These are phyloP conservation scores for Penicillium pancosmium DNA, from an alignment of 495 filamentous ascomycete genomes.

Conservation along the genomic window DNA sequence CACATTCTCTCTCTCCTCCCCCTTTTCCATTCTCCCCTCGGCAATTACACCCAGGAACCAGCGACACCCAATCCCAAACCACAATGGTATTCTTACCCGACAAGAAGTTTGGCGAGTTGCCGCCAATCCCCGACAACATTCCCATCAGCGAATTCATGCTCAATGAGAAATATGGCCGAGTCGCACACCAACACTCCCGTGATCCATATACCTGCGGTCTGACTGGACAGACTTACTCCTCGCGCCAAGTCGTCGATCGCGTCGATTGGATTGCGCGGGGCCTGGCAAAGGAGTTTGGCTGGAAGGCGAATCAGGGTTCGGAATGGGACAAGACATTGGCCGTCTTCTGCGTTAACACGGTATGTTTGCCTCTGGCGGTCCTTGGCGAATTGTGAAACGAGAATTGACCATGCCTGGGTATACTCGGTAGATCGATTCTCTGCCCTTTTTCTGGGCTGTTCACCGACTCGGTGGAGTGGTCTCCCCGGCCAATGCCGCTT, in stretches of 20 bases:
- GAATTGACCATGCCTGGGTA: not conserved
- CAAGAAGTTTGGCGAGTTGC: constrained; percentile 67
- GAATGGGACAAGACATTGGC: constrained; percentile 87
- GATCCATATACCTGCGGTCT: constrained; percentile 84
- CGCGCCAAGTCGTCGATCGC: constrained; percentile 65
- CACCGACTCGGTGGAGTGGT: constrained; percentile 77
- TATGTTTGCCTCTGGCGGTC: constrained; percentile 38
- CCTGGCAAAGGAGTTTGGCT: constrained; percentile 72
- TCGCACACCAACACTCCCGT: constrained; percentile 61
- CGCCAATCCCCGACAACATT: constrained; percentile 73
- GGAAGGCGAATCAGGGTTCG: constrained; percentile 70
- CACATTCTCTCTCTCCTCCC: not conserved
- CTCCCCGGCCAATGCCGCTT: constrained; percentile 82
- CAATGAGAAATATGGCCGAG: constrained; percentile 70
- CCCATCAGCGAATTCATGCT: constrained; percentile 80
- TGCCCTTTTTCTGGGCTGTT: constrained; percentile 74
- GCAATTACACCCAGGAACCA: not conserved
- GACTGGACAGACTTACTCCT: constrained; percentile 70
- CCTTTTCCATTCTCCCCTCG: not conserved
- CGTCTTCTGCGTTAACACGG: constrained; percentile 80
- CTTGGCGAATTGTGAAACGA: not conserved
- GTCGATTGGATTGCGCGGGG: constrained; percentile 71
- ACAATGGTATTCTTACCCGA: constrained; percentile 82
- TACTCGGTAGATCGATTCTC: constrained; percentile 69
- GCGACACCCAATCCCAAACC: not conserved